Conservation (phyloP, 768 basidiomycete species). For the Suillus variegatus region DNA sequence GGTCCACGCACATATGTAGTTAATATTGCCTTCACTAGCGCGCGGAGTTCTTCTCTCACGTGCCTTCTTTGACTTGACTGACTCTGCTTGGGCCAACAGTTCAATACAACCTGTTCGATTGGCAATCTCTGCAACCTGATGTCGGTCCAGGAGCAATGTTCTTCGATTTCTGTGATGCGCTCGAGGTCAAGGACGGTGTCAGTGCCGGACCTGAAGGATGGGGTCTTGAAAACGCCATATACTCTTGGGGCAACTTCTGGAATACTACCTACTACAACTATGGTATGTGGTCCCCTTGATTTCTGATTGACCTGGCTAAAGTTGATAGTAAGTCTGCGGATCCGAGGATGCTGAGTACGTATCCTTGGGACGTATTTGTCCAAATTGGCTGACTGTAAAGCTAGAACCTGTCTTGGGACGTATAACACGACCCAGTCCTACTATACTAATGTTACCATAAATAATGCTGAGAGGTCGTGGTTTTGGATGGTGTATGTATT, state of each 20-base stretch:
- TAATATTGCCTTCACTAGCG: not conserved
- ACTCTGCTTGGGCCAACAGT: constrained; percentile 24
- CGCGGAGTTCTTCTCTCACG: no score
- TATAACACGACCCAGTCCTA: constrained; percentile 37
- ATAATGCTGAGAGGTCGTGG: constrained; percentile 66
- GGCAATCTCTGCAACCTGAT: constrained; percentile 61
- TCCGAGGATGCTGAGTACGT: constrained; percentile 46
- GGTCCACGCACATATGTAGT: not conserved
- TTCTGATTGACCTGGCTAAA: not conserved
- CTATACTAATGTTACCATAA: constrained; percentile 56
- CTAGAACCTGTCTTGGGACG: constrained; percentile 42
- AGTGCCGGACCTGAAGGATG: constrained; percentile 51
- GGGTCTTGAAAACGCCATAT: constrained; percentile 61
- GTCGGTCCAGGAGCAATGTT: constrained; percentile 40
- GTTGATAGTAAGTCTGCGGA: constrained; percentile 46
- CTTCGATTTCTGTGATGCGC: constrained; percentile 41
- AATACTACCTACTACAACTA: constrained; percentile 44
- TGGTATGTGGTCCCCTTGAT: constrained; percentile 36
- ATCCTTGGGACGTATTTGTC: constrained; percentile 6
- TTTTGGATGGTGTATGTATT: constrained; percentile 62
- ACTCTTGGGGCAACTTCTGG: constrained; percentile 64
- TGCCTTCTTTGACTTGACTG: not conserved
- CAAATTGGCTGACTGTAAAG: constrained; percentile 35
- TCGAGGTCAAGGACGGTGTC: constrained; percentile 39
- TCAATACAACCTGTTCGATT: constrained; percentile 50